phyloP scores from a whole-genome alignment of 257 asterid species.

The Solanum tarapatanum region DNA sequence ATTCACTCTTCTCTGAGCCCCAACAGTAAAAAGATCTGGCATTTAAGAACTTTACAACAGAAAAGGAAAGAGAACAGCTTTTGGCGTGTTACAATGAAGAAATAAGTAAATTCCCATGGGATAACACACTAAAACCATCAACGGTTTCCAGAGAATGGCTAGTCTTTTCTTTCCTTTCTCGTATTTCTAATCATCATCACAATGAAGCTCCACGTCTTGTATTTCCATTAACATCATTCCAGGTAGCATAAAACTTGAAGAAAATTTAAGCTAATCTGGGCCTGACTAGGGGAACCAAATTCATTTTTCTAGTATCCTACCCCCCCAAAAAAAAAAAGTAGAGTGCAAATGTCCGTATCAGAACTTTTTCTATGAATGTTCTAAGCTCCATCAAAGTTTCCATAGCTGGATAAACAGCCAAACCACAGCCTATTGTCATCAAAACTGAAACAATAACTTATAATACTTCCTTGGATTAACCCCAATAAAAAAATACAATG shows the following conservation, averaged over 20 bases:
- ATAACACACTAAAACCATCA: not conserved
- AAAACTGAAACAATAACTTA: not conserved
- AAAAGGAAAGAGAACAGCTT: not conserved
- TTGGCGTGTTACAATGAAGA: not conserved
- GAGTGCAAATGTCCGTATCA: not conserved
- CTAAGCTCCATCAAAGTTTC: not conserved
- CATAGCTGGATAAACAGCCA: not conserved
- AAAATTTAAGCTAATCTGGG: not conserved
- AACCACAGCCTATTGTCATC: not conserved
- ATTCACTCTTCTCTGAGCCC: not conserved
- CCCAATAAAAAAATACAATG: not conserved
- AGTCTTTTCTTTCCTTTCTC: not conserved
- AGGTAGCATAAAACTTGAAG: not conserved
- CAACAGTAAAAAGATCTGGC: not conserved
- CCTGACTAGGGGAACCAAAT: not conserved
- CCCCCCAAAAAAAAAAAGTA: not conserved
- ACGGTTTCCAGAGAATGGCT: not conserved
- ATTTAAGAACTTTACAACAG: not conserved
- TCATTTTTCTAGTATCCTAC: not conserved
- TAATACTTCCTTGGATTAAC: not conserved
- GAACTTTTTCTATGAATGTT: not conserved
- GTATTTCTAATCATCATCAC: not conserved
- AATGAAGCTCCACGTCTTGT: not conserved
- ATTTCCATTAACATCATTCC: not conserved
- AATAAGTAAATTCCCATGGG: not conserved